phyloP scores from a whole-genome alignment of 164 flowering plant genomes.

The Kingdonia uniflora region DNA sequence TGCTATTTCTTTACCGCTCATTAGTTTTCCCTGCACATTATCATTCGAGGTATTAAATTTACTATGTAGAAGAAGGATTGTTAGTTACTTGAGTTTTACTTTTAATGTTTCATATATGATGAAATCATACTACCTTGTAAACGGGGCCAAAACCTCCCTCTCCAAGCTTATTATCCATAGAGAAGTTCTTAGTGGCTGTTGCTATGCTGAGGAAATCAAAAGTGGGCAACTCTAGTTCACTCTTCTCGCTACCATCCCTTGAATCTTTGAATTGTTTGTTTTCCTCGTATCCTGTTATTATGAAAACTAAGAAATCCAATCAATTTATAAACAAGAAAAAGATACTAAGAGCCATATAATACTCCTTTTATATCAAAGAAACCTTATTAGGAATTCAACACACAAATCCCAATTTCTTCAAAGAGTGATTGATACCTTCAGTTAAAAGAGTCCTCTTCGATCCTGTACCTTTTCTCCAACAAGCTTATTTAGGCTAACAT shows the following conservation, averaged over 20 bases:
- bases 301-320: not conserved
- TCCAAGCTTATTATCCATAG: not conserved
- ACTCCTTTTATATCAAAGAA: no score
- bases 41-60: not conserved
- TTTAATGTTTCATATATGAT: not conserved
- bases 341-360: no score
- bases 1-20: conserved; percentile 4
- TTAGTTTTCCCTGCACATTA: not conserved
- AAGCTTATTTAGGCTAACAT: no score
- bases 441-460: no score
- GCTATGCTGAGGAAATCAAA: not conserved
- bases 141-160: conserved; percentile 10
- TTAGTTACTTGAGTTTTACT: not conserved
- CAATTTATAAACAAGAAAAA: no score
- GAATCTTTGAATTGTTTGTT: not conserved
- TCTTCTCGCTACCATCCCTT: not conserved
- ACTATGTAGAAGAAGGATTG: no score
- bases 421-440: no score
- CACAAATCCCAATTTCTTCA: no score
- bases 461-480: no score
- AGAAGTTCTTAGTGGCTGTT: conserved; percentile 5
- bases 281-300: not conserved
- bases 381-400: no score
- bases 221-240: not conserved
- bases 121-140: conserved; percentile 7